These are phyloP conservation scores for Leersia perrieri DNA, from an alignment of 176 grass and related monocot species.

Conservation along the genomic window DNA sequence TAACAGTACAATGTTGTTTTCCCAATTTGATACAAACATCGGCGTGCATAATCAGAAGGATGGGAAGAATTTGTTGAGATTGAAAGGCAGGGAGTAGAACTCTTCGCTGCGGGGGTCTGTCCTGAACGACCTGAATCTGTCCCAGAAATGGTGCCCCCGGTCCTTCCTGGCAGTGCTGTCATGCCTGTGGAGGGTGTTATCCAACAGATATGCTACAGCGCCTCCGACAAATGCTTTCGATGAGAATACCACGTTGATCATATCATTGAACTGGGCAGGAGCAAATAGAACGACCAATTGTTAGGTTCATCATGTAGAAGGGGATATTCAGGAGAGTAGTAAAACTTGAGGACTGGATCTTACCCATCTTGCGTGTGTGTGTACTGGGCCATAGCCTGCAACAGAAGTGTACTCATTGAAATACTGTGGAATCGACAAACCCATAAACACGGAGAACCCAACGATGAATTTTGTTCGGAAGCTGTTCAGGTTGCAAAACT, in stretches of 20 bases:
- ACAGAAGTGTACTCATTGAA: conserved; percentile 92
- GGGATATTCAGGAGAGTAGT: background rate
- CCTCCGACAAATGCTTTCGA: conserved; percentile 85
- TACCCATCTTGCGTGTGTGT: conserved; percentile 88
- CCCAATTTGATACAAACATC: background rate
- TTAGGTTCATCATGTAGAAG: background rate
- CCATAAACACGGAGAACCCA: conserved; percentile 91
- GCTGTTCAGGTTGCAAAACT: conserved; percentile 89
- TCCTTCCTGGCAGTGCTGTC: conserved; percentile 45
- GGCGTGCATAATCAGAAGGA: conserved; percentile 47
- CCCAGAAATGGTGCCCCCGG: conserved; percentile 87
- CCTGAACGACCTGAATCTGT: conserved; percentile 81
- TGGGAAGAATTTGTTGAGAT: conserved; percentile 91
- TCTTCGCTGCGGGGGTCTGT: conserved; percentile 81
- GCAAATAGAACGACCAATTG: conserved; percentile 2
- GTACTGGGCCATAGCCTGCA: conserved; percentile 74
- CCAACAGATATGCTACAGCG: conserved; percentile 62
- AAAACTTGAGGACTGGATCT: conserved; percentile 25
- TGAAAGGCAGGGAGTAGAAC: conserved; percentile 88
- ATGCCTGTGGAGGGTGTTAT: conserved; percentile 69
- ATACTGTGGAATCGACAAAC: conserved; percentile 88
- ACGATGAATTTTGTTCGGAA: conserved; percentile 88
- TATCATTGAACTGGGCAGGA: conserved; percentile 85
- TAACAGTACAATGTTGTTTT: conserved; percentile 1
- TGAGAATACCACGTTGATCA: conserved; percentile 82